Percentiles rank a stretch among this genome's conserved stretches.
These are phyloP conservation scores for Phaeodactylum tricornutum DNA, from an alignment of 108 stramenopile species.

Conservation along the genomic window DNA sequence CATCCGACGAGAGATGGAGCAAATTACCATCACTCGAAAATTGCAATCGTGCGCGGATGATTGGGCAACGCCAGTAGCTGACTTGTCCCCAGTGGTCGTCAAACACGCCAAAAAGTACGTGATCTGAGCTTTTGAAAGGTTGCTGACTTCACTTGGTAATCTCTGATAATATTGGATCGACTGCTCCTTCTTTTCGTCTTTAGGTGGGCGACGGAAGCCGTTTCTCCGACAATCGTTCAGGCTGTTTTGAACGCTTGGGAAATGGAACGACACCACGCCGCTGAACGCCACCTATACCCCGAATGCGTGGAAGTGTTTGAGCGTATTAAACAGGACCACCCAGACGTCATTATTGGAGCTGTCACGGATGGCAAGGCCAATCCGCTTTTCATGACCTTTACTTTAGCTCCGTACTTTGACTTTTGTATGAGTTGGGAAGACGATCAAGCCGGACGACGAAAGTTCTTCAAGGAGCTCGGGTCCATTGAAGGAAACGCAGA, in stretches of 20 bases:
- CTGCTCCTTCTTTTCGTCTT: background rate
- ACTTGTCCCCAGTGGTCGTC: constrained; percentile 43
- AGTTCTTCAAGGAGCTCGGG: constrained; percentile 72
- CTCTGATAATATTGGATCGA: background rate
- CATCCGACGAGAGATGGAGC: constrained; percentile 76
- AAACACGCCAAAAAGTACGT: constrained; percentile 62
- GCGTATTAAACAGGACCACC: constrained; percentile 67
- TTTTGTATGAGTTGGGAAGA: constrained; percentile 88
- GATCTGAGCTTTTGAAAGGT: background rate
- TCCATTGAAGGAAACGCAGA: constrained; percentile 55
- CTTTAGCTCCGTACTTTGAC: constrained; percentile 78
- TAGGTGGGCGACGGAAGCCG: constrained; percentile 67
- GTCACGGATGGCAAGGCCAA: constrained; percentile 86
- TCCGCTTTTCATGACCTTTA: constrained; percentile 80
- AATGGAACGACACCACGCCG: constrained; percentile 82
- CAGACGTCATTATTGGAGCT: constrained; percentile 75
- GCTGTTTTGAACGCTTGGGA: constrained; percentile 77
- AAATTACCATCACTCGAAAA: constrained; percentile 54
- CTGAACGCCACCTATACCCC: constrained; percentile 76
- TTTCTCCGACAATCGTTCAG: constrained; percentile 63
- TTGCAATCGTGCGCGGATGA: constrained; percentile 65
- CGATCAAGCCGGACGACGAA: constrained; percentile 55
- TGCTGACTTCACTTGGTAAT: background rate
- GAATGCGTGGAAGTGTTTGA: constrained; percentile 52
- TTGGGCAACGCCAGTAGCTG: constrained; percentile 72